Evolutionary conservation across 306 rosid species (phyloP).

Genomic region (Argentina anserina): DNA sequence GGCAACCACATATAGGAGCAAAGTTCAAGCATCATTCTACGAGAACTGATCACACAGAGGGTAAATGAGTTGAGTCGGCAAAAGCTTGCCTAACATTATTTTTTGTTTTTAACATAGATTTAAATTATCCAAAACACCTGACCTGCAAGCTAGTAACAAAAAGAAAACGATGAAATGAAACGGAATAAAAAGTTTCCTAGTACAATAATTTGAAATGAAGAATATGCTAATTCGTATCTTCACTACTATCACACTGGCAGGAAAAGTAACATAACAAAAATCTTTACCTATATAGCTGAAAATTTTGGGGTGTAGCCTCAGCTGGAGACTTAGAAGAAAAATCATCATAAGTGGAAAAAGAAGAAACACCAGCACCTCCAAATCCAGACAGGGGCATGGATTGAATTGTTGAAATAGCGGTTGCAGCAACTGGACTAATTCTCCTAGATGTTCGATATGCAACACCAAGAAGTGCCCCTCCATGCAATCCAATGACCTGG

Average conservation of each 20-base stretch:
- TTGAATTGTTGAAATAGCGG: conserved; percentile 96
- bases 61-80: not conserved
- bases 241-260: conserved; percentile 47
- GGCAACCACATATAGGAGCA: not conserved
- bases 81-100: not conserved
- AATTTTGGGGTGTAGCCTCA: conserved; percentile 80
- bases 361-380: conserved; percentile 81
- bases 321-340: conserved; percentile 67
- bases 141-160: not conserved
- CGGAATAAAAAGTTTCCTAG: not conserved
- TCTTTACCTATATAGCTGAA: conserved; percentile 84
- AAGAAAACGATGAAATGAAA: not conserved
- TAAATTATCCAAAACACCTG: not conserved
- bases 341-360: conserved; percentile 83
- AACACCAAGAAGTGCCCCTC: conserved; percentile 97
- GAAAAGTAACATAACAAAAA: not conserved
- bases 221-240: not conserved
- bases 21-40: conserved; percentile 9
- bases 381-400: conserved; percentile 98
- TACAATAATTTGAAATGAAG: not conserved
- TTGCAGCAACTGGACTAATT: conserved; percentile 85
- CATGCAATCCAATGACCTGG: conserved; percentile 95
- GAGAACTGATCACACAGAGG: not conserved
- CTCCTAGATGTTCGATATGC: conserved; percentile 94
- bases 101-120: not conserved